A percentile compares a stretch with the other conserved stretches of the same genome.
Conservation (phyloP, 352 stramenopile genomes). For the Phytophthora nicotianae region DNA sequence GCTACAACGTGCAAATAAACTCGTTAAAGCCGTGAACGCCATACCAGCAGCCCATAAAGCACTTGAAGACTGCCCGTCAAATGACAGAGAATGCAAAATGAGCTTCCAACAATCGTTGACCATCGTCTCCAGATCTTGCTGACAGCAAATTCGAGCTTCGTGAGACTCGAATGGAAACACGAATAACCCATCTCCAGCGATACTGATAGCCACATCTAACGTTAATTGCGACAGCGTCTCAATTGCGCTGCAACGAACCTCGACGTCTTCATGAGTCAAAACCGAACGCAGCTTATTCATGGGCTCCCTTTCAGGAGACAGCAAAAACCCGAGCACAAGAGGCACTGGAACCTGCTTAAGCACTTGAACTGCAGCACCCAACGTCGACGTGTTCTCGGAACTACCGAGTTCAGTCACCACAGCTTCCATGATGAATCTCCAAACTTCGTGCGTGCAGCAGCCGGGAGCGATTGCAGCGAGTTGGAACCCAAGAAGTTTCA, state of each 20-base stretch:
- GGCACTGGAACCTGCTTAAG: slow-evolving; percentile 61
- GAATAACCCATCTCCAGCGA: slow-evolving; percentile 63
- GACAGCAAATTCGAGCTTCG: slow-evolving; percentile 77
- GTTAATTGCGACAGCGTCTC: slow-evolving; percentile 59
- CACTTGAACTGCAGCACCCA: slow-evolving; percentile 58
- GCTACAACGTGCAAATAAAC: slow-evolving; percentile 57
- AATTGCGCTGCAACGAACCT: slow-evolving; percentile 68
- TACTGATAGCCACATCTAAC: slow-evolving; percentile 49
- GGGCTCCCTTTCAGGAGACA: slow-evolving; percentile 67
- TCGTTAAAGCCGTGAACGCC: slow-evolving; percentile 67
- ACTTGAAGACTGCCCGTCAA: slow-evolving; percentile 24
- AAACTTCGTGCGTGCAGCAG: slow-evolving; percentile 66
- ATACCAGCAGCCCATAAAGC: slow-evolving; percentile 35
- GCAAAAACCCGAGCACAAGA: slow-evolving; percentile 68
- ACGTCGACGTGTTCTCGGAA: slow-evolving; percentile 59
- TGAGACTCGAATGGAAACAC: slow-evolving; percentile 86
- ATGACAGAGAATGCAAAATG: slow-evolving; percentile 68
- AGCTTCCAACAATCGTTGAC: slow-evolving; percentile 83
- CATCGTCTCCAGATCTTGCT: slow-evolving; percentile 81
- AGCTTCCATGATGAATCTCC: slow-evolving; percentile 67
- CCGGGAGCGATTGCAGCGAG: slow-evolving; percentile 57
- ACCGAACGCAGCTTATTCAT: slow-evolving; percentile 80
- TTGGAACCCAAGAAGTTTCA: slow-evolving; percentile 80
- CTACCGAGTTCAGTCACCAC: slow-evolving; percentile 69
- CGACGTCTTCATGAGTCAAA: slow-evolving; percentile 68